Percentiles rank a stretch among this genome's conserved stretches.
Evolutionary conservation across 1,284 basidiomycete genomes (phyloP).

Genomic region (Wolfiporia cocos): DNA sequence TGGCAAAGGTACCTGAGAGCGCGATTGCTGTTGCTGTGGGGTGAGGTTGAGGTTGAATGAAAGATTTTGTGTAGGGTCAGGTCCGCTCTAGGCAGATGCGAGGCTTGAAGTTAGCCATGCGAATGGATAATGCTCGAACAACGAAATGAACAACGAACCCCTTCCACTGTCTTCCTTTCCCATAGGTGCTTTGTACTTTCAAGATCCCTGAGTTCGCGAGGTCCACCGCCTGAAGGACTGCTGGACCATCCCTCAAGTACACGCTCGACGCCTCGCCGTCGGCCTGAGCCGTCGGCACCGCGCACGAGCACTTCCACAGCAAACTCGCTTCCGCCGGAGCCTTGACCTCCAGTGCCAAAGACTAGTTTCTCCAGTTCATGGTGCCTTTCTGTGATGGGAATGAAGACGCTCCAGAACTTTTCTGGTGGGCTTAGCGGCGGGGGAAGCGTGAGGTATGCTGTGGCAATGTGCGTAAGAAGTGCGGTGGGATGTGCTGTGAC

Average conservation of each 20-base stretch:
- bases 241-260: slow-evolving; percentile 57
- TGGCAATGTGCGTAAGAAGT: slow-evolving; percentile 58
- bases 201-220: slow-evolving; percentile 43
- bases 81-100: slow-evolving; percentile 31
- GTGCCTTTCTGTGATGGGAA: slow-evolving; percentile 55
- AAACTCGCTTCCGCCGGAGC: slow-evolving; percentile 41
- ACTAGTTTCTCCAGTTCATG: slow-evolving; percentile 57
- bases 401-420: slow-evolving; percentile 73
- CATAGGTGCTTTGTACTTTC: slow-evolving; percentile 43
- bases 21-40: slow-evolving; percentile 73
- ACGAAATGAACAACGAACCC: slow-evolving; percentile 31
- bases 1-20: slow-evolving; percentile 78
- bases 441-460: slow-evolving; percentile 61
- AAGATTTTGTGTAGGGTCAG: slow-evolving; percentile 58
- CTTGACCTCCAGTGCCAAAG: slow-evolving; percentile 48
- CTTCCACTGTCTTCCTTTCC: slow-evolving; percentile 30
- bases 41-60: slow-evolving; percentile 87
- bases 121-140: background rate
- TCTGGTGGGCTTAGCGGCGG: slow-evolving; percentile 53
- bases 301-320: slow-evolving; percentile 62
- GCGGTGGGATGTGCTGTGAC: slow-evolving; percentile 60
- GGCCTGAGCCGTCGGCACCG: slow-evolving; percentile 30
- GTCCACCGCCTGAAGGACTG: slow-evolving; percentile 14
- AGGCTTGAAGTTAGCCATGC: background rate
- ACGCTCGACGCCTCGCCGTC: slow-evolving; percentile 51